These are phyloP conservation scores for Colletotrichum tabaci DNA, from an alignment of 2,329 filamentous ascomycete species.

Conservation along the genomic window DNA sequence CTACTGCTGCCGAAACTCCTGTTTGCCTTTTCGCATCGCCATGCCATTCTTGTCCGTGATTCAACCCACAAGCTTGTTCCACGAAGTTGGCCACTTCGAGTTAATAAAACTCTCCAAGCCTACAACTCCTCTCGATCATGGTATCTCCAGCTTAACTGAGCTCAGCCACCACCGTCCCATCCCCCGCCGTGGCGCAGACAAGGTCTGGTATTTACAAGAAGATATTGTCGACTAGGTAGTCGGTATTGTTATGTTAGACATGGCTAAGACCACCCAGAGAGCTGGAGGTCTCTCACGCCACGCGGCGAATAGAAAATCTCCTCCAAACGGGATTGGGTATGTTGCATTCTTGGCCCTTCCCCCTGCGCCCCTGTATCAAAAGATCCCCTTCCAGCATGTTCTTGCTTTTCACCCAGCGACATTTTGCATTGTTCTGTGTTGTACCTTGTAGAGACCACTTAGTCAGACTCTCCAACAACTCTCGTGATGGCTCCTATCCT, in stretches of 20 bases:
- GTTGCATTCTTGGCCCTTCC: too few relatives aligned
- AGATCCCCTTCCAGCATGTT: background rate
- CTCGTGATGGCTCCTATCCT: constrained; percentile 20
- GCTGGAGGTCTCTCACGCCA: too few relatives aligned
- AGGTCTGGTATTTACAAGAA: too few relatives aligned
- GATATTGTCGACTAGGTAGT: too few relatives aligned
- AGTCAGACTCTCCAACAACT: background rate
- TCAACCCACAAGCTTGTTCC: constrained; percentile 13
- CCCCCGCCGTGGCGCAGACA: background rate
- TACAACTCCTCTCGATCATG: background rate
- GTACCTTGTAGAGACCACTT: too few relatives aligned
- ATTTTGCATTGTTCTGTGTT: background rate
- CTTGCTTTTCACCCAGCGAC: too few relatives aligned
- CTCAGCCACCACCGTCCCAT: background rate
- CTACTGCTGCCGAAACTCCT: background rate
- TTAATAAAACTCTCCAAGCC: background rate
- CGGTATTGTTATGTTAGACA: too few relatives aligned
- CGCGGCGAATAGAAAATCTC: too few relatives aligned
- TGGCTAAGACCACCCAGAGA: too few relatives aligned
- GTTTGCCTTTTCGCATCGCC: constrained; percentile 15
- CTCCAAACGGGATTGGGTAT: too few relatives aligned
- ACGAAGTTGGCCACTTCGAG: constrained; percentile 10
- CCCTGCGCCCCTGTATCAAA: background rate
- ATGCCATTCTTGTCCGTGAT: constrained; percentile 11
- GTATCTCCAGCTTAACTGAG: background rate